Conservation (phyloP, 228 moss, liverwort and hornwort species). For the Sphagnum magellanicum region DNA sequence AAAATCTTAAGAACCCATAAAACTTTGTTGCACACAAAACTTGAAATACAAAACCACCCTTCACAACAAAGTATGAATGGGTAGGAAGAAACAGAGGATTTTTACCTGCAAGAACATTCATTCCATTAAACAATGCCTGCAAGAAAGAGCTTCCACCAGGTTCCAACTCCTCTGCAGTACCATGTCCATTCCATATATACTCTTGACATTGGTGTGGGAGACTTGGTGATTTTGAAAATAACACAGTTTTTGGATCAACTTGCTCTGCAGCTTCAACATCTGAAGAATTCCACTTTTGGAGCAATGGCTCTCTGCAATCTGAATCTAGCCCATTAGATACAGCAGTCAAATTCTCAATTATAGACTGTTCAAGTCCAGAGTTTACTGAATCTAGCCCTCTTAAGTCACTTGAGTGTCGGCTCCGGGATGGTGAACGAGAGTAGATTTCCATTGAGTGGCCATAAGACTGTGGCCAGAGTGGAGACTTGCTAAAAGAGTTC, state of each 20-base stretch:
- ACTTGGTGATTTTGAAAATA: not conserved
- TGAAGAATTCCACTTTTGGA: slow-evolving; percentile 5
- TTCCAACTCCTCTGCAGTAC: not conserved
- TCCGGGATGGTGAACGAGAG: slow-evolving; percentile 35
- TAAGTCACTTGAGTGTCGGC: not conserved
- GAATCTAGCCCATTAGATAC: slow-evolving; percentile 11
- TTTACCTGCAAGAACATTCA: slow-evolving; percentile 87
- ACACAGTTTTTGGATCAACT: not conserved
- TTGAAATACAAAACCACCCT: too few species aligned
- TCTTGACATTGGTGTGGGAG: not conserved
- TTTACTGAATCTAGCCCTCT: not conserved
- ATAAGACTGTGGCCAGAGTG: slow-evolving; percentile 64
- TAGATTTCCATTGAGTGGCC: slow-evolving; percentile 58
- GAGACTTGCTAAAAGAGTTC: slow-evolving; percentile 20
- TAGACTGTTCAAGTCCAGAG: slow-evolving; percentile 5
- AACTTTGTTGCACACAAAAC: too few species aligned
- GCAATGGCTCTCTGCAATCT: slow-evolving; percentile 30
- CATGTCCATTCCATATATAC: slow-evolving; percentile 1
- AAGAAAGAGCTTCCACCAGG: slow-evolving; percentile 61
- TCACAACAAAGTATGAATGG: too few species aligned
- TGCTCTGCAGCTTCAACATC: slow-evolving; percentile 19
- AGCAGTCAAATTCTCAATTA: slow-evolving; percentile 10
- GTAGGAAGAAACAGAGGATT: not conserved
- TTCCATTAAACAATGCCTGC: slow-evolving; percentile 80
- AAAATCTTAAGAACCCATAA: too few species aligned